Evolutionary conservation across 2,329 filamentous ascomycete genomes (phyloP).

Genomic region (Plectosphaerella cucumerina): DNA sequence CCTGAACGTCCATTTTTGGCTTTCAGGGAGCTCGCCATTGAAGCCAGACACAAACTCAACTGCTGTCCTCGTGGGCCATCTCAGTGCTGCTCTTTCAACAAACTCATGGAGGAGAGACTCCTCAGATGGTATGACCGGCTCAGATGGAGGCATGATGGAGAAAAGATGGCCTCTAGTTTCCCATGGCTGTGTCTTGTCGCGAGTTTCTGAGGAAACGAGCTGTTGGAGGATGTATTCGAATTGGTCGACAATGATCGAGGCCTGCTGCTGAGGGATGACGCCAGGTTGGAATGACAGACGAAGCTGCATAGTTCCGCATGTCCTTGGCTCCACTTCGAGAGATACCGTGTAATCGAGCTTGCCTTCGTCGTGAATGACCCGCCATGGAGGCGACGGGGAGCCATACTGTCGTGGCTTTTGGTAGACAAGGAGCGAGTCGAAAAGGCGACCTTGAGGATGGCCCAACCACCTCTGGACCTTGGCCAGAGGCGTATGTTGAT

Average conservation of each 20-base stretch:
- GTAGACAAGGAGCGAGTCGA: slow-evolving; percentile 83
- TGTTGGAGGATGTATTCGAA: slow-evolving; percentile 61
- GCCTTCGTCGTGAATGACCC: slow-evolving; percentile 59
- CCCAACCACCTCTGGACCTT: slow-evolving; percentile 71
- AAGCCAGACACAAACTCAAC: slow-evolving; percentile 70
- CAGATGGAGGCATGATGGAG: slow-evolving; percentile 61
- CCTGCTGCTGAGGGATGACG: slow-evolving; percentile 65
- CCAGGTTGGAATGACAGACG: slow-evolving; percentile 63
- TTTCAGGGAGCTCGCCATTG: slow-evolving; percentile 36
- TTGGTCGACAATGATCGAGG: slow-evolving; percentile 62
- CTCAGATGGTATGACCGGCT: slow-evolving; percentile 51
- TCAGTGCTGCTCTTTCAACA: slow-evolving; percentile 59
- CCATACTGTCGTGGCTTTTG: slow-evolving; percentile 42
- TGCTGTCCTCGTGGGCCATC: slow-evolving; percentile 57
- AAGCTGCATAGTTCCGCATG: slow-evolving; percentile 46
- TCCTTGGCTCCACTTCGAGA: slow-evolving; percentile 65
- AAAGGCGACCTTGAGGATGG: slow-evolving; percentile 60
- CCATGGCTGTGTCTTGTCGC: slow-evolving; percentile 36
- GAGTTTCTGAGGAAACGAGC: slow-evolving; percentile 19
- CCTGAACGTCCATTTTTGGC: slow-evolving; percentile 66
- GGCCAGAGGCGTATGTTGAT: slow-evolving; percentile 68
- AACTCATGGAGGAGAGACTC: slow-evolving; percentile 70
- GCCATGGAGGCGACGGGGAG: slow-evolving; percentile 41
- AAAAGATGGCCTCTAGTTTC: slow-evolving; percentile 37
- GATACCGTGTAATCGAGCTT: slow-evolving; percentile 76